A percentile compares a stretch with the other conserved stretches of the same genome.
phyloP scores from a whole-genome alignment of 2,329 filamentous ascomycete genomes.

The Fusarium tupiense region DNA sequence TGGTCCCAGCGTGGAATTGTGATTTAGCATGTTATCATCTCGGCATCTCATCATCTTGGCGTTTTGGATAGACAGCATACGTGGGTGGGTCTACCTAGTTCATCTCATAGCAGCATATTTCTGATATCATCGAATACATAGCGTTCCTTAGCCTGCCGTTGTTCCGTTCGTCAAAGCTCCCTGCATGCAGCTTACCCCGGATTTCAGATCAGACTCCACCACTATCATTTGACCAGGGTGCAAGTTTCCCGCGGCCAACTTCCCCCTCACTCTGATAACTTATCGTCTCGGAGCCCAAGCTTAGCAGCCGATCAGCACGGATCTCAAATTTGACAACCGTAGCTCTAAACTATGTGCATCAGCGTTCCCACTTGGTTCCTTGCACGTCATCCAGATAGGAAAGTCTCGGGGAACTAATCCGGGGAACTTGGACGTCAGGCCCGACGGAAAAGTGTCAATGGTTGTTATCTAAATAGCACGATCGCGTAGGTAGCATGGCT shows the following conservation, averaged over 20 bases:
- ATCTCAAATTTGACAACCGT: slow-evolving; percentile 36
- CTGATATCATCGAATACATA: neutral
- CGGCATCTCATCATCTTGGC: slow-evolving; percentile 14
- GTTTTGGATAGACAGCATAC: slow-evolving; percentile 33
- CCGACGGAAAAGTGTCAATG: neutral
- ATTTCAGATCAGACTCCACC: slow-evolving; percentile 8
- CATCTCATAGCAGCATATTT: slow-evolving; percentile 1
- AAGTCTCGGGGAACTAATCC: slow-evolving; percentile 26
- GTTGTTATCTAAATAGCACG: slow-evolving; percentile 25
- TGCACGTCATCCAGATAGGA: slow-evolving; percentile 10
- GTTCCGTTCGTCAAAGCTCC: slow-evolving; percentile 1
- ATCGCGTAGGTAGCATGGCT: neutral
- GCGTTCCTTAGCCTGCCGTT: neutral
- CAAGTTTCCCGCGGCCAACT: slow-evolving; percentile 35
- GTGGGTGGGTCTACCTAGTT: neutral
- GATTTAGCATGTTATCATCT: slow-evolving; percentile 50
- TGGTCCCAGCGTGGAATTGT: slow-evolving; percentile 83
- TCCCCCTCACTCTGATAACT: slow-evolving; percentile 17
- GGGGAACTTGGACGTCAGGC: slow-evolving; percentile 1
- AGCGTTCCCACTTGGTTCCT: slow-evolving; percentile 9
- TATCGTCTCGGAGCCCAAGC: slow-evolving; percentile 22
- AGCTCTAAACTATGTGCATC: neutral
- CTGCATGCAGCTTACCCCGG: slow-evolving; percentile 29
- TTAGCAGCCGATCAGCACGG: slow-evolving; percentile 22
- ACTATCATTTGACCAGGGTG: neutral